These are phyloP conservation scores for Drechslerella coelobrocha DNA, from an alignment of 2,329 filamentous ascomycete species.

Conservation along the genomic window DNA sequence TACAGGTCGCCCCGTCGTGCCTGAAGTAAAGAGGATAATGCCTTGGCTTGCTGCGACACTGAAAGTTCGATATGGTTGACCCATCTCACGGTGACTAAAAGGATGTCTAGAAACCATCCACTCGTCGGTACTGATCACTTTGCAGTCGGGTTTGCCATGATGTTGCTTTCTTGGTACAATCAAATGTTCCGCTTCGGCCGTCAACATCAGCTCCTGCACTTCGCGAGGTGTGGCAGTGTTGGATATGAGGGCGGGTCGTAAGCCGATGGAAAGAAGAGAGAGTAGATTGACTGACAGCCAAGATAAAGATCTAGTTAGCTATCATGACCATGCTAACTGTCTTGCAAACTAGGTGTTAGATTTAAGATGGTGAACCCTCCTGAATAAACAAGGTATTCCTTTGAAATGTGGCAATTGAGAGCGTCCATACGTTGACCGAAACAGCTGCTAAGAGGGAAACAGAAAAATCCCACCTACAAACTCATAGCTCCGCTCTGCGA, in stretches of 20 bases:
- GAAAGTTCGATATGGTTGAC: neutral
- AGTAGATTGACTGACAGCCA: slow-evolving; percentile 30
- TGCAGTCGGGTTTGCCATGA: neutral
- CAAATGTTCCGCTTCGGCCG: neutral
- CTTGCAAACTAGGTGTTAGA: too few species aligned
- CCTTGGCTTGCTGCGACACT: slow-evolving; percentile 2
- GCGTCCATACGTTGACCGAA: too few species aligned
- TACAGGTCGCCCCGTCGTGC: slow-evolving; percentile 40
- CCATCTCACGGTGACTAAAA: neutral
- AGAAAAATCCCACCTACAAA: slow-evolving; percentile 48
- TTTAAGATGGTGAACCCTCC: too few species aligned
- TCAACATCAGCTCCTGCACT: slow-evolving; percentile 16
- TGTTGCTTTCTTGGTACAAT: slow-evolving; percentile 9
- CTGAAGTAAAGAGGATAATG: slow-evolving; percentile 38
- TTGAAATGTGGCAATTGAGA: neutral
- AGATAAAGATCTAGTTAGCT: neutral
- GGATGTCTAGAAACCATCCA: neutral
- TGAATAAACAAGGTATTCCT: too few species aligned
- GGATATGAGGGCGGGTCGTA: slow-evolving; percentile 29
- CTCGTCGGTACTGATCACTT: neutral
- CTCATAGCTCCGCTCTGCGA: slow-evolving; percentile 48
- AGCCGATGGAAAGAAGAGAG: slow-evolving; percentile 22
- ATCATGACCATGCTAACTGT: neutral
- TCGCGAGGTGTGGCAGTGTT: slow-evolving; percentile 20
- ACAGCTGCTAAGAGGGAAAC: too few species aligned